Percentiles rank a stretch among this genome's conserved stretches.
These are phyloP conservation scores for Phytopythium boreale DNA, from an alignment of 352 stramenopile species.

Conservation along the genomic window DNA sequence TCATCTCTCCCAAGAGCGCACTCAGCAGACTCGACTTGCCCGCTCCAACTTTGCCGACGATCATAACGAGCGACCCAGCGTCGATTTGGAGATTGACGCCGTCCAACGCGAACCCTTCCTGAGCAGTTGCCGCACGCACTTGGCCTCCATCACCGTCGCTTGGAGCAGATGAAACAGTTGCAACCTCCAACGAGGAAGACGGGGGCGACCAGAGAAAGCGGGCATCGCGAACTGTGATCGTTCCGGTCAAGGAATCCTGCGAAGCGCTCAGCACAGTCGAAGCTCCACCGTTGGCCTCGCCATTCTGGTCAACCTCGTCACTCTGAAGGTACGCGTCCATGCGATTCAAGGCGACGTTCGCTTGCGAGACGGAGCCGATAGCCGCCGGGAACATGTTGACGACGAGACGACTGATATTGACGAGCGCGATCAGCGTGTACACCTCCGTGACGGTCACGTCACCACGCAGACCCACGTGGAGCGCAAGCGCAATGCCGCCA, in stretches of 20 bases:
- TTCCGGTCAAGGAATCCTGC: conserved; percentile 10
- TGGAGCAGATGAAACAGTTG: neutral
- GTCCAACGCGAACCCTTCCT: neutral
- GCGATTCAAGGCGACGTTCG: conserved; percentile 16
- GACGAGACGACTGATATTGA: conserved; percentile 23
- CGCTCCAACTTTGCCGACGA: conserved; percentile 52
- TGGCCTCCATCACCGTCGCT: neutral
- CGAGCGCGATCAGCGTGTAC: conserved; percentile 32
- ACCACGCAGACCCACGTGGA: conserved; percentile 32
- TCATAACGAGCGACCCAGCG: conserved; percentile 44
- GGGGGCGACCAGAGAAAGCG: neutral
- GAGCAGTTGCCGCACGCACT: neutral
- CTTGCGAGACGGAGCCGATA: conserved; percentile 24
- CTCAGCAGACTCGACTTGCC: conserved; percentile 55
- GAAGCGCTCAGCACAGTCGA: neutral
- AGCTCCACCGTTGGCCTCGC: neutral
- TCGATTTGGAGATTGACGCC: conserved; percentile 39
- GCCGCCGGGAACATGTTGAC: conserved; percentile 19
- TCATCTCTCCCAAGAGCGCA: conserved; percentile 20
- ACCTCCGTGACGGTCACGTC: conserved; percentile 42
- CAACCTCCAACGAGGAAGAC: neutral
- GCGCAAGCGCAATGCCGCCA: conserved; percentile 15
- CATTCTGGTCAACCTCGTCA: conserved; percentile 16
- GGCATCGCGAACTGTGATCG: neutral
- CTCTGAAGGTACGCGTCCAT: conserved; percentile 24